Base-by-base conservation (phyloP, 1,139 yeast species). In the Sugiyamaella paludigena region DNA sequence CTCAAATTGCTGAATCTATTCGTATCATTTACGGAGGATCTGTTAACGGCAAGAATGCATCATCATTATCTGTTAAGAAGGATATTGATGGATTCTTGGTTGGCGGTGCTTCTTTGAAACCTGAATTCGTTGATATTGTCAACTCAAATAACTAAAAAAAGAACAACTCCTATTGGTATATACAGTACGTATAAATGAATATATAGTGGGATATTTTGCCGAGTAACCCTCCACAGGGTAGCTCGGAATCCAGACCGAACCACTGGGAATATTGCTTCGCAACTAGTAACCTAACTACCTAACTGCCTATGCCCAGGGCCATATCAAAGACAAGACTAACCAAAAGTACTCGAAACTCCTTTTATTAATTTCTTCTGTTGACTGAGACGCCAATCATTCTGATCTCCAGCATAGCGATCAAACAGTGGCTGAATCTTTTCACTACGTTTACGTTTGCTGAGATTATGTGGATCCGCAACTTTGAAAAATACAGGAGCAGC, bases 11-110 rank as follows among this genome's bases (percentile, higher is more conserved):
- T 63, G 84, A 79, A 57, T 70, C 75, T 57, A 80, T 80, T 60
- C 86, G 96, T 80, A 92, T 92, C 81, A 79, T 94, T 71, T 92
- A 92, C 80, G 99, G 99, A 74, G 99, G 99, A 67, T 86, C 96
- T 59, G 99, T 92, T 68, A 92, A 88, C 73, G 98, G 96, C 71
- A 82, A 84, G 79, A 92, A 92, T 73, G 95, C 96, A 59, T 71
- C 77, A 51, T 83, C 92, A 59, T 91, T 94, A 81, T 87, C 84
- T 77, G 94, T 84, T 76, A 89, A 89, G 81, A 75, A 76, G 36
- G 96, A 92, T 68, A 94, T 92, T 60, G 99, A 92, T 69, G 99
- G 99, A 49, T 92, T 91, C 92, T 83, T 92, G 67, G 98, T 92
- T 65, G 99, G 99, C 69, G 99, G 99, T 77, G 99, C 98, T 69